Evolutionary conservation across 1,284 basidiomycete species (phyloP), one percentile per base, ranked within the genome.

Genomic region (Schizophyllum commune): DNA sequence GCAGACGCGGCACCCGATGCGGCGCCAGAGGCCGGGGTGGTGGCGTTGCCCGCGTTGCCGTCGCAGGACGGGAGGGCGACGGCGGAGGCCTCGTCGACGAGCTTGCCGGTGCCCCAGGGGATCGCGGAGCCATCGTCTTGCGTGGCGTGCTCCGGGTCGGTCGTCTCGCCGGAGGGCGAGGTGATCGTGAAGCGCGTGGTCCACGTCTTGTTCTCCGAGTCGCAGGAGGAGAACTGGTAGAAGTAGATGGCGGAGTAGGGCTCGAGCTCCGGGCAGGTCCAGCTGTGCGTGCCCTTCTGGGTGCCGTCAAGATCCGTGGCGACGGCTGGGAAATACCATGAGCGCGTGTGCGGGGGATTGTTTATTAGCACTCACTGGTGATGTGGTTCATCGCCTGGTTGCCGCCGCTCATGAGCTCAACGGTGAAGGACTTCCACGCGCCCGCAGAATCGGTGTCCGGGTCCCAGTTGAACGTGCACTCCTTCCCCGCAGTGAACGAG

Each of bases 131-230:
- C 81, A 64, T 79, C 74, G 2, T 85, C 84, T 68, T 91, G 84
- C 5, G 71, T 81, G 1, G 74, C 58, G 59, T 86, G 78, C 7
- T 81, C 63, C 0, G 89, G 79, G n/a, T 82, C 65, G 1, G 78
- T 79, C 34, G 79, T 75, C 5, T 72, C 66, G 4, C 86, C 86
- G 34, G 73, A 67, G 1, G 79, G 59, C 52, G 79, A 80, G 0
- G 88, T 84, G 69, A 94, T 91, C 52, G 88, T 78, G 79, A 94
- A 95, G 52, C 92, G 87, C 7, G 83, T 86, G 0, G 92, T 92
- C 91, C 92, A 95, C 19, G 78, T 77, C 55, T 78, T 79, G 65
- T 77, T 73, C 32, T 69, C 3, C 0, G 79, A 69, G 4, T 65
- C 67, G 0, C 79, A 72, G 2, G 81, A 72, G 15, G 81, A 78